These are phyloP conservation scores for Penicillium sp. DNA, from an alignment of 2,329 filamentous ascomycete genomes.

Conservation along the genomic window DNA sequence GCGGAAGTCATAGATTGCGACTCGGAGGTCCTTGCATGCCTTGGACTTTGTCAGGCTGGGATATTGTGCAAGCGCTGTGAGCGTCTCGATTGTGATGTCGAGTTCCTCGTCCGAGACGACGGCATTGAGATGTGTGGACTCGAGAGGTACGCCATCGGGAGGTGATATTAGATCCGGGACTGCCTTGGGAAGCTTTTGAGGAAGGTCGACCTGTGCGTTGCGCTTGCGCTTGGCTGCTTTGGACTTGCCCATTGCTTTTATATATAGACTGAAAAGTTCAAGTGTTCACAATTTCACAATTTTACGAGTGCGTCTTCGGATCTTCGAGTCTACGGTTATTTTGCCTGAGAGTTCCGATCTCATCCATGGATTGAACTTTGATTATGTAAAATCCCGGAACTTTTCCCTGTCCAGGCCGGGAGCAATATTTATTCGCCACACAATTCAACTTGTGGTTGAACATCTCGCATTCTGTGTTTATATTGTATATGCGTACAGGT, in stretches of 20 bases:
- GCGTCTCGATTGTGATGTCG: conserved; percentile 65
- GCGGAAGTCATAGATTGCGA: conserved; percentile 67
- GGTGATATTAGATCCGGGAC: conserved; percentile 23
- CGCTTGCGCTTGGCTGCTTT: conserved; percentile 35
- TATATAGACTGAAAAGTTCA: background rate
- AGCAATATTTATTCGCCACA: background rate
- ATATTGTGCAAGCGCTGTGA: conserved; percentile 58
- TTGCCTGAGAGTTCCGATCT: background rate
- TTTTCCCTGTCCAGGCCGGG: background rate
- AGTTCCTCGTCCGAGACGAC: conserved; percentile 57
- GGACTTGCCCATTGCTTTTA: conserved; percentile 27
- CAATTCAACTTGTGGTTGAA: too few species aligned
- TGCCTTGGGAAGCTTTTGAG: conserved; percentile 28
- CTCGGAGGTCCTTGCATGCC: conserved; percentile 64
- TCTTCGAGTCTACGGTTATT: background rate
- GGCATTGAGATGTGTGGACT: conserved; percentile 29
- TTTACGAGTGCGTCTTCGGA: too few species aligned
- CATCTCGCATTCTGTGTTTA: too few species aligned
- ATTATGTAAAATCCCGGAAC: background rate
- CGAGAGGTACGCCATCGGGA: conserved; percentile 25
- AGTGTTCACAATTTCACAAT: background rate
- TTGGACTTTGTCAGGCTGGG: conserved; percentile 67
- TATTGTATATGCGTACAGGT: too few species aligned
- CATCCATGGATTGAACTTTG: too few species aligned
- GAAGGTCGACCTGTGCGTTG: conserved; percentile 27